A percentile compares a stretch with the other conserved stretches of the same genome.
These are phyloP conservation scores for Setaria italica DNA, from an alignment of 202 grass and related monocot genomes.

Conservation along the genomic window DNA sequence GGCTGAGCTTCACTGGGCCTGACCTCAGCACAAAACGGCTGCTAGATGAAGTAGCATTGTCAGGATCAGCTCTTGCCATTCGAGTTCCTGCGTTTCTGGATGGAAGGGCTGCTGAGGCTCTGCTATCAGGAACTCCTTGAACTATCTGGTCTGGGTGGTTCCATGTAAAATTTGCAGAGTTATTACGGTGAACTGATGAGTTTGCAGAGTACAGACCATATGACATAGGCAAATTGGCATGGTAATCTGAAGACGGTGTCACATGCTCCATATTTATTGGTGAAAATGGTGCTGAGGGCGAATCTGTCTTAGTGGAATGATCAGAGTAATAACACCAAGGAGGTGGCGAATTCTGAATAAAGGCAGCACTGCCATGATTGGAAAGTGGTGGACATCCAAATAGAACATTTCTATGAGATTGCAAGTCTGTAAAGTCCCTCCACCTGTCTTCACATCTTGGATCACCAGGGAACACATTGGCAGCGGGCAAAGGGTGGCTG, in stretches of 20 bases:
- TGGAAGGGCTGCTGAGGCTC: conserved; percentile 17
- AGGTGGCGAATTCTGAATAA: conserved; percentile 24
- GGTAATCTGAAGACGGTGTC: conserved; percentile 37
- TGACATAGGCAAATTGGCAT: conserved; percentile 35
- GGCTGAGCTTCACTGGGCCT: conserved; percentile 64
- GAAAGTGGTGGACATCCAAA: conserved; percentile 42
- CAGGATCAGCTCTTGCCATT: conserved; percentile 38
- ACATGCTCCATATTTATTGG: conserved; percentile 23
- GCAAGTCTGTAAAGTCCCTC: conserved; percentile 9
- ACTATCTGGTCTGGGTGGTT: conserved; percentile 26
- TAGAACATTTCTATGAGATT: conserved; percentile 21
- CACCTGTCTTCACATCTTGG: conserved; percentile 38
- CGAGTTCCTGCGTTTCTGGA: conserved; percentile 37
- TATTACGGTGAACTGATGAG: conserved; percentile 25
- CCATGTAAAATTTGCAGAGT: conserved; percentile 17
- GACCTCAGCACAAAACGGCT: conserved; percentile 37
- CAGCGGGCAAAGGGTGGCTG: conserved; percentile 20
- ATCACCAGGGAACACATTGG: conserved; percentile 41
- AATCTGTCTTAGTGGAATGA: conserved; percentile 15
- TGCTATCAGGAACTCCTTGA: conserved; percentile 31
- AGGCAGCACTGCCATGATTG: conserved; percentile 34
- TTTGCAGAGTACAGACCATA: conserved; percentile 44
- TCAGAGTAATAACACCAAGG: conserved; percentile 42
- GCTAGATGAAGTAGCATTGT: conserved; percentile 39
- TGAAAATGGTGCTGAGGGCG: conserved; percentile 30